phyloP scores from a whole-genome alignment of 345 rosid genomes.

The Salix viminalis region DNA sequence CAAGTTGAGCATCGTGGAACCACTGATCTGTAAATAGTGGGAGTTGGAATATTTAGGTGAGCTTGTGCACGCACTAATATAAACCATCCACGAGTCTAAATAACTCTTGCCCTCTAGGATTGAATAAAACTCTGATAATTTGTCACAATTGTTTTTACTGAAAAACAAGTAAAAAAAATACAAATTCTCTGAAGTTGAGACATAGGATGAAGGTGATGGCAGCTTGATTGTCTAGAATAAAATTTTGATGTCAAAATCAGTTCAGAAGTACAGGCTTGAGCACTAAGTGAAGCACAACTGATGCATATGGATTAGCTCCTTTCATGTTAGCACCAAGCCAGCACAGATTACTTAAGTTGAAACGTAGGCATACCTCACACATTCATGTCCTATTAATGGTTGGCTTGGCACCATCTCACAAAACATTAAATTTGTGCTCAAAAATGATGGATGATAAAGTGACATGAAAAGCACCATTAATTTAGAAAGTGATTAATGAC shows the following conservation, averaged over 20 bases:
- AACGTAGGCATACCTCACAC: background rate
- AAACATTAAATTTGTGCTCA: background rate
- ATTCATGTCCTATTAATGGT: background rate
- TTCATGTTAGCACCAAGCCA: background rate
- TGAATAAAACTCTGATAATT: background rate
- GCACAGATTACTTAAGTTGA: background rate
- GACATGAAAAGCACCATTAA: background rate
- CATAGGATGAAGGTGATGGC: background rate
- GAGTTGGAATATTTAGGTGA: background rate
- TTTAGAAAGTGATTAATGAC: background rate
- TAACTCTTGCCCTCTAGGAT: background rate
- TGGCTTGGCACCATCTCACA: background rate
- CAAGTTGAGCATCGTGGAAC: slow-evolving; percentile 88
- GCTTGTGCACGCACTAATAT: background rate
- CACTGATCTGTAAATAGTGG: slow-evolving; percentile 49
- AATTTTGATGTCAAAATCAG: background rate
- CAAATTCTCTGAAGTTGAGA: background rate
- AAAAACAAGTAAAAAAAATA: background rate
- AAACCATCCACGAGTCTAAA: background rate
- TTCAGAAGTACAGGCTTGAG: background rate
- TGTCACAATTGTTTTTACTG: too few species aligned
- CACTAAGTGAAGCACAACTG: background rate
- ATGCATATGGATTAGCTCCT: background rate
- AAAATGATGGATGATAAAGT: background rate
- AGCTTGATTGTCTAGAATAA: background rate